Evolutionary conservation across 176 grass and related monocot genomes (phyloP).

Genomic region (Juncus inflexus): DNA sequence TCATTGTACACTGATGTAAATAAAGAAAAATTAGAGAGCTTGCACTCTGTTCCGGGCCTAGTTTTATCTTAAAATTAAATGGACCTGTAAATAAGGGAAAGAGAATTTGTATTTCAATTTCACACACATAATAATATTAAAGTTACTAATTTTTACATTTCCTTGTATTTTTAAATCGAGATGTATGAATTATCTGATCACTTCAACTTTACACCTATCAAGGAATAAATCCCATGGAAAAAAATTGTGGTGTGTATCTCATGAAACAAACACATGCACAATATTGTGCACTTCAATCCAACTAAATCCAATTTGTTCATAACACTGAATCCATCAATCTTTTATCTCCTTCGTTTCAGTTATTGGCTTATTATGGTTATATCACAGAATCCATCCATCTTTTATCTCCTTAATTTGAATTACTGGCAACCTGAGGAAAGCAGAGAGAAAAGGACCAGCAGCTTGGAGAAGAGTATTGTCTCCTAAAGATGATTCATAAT

Average conservation of each 20-base stretch:
- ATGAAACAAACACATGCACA: slow-evolving; percentile 64
- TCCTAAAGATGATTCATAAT: slow-evolving; percentile 54
- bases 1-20: slow-evolving; percentile 49
- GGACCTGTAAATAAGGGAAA: no score
- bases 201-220: slow-evolving; percentile 38
- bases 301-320: slow-evolving; percentile 58
- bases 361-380: background rate
- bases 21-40: slow-evolving; percentile 24
- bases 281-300: slow-evolving; percentile 66
- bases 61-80: no score
- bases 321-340: slow-evolving; percentile 57
- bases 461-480: slow-evolving; percentile 68
- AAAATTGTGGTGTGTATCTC: slow-evolving; percentile 53
- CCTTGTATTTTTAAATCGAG: no score
- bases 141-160: no score
- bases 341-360: slow-evolving; percentile 19
- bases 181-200: slow-evolving; percentile 9
- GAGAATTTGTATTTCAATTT: background rate
- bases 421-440: slow-evolving; percentile 64
- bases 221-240: slow-evolving; percentile 59
- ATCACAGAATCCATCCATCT: no score
- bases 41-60: no score
- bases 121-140: no score
- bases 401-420: no score
- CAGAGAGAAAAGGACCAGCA: slow-evolving; percentile 80